phyloP scores from a whole-genome alignment of 768 basidiomycete genomes.

The Daedaleopsis sinensis region DNA sequence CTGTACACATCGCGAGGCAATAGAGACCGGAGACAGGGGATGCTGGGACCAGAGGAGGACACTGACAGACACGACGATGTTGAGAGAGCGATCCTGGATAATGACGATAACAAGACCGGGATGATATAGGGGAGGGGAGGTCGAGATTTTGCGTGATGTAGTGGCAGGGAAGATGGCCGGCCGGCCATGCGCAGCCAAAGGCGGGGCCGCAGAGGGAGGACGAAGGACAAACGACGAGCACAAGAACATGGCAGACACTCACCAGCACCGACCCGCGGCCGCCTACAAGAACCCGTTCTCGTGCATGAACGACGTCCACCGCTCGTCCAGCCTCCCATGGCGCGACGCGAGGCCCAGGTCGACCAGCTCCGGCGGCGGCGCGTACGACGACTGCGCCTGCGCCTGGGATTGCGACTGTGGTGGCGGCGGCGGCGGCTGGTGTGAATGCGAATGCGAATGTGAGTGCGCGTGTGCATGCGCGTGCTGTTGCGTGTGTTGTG shows the following conservation, averaged over 20 bases:
- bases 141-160: too few relatives aligned
- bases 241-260: neutral
- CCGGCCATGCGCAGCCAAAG: neutral
- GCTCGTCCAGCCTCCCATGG: slow-evolving; percentile 55
- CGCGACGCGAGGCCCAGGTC: slow-evolving; percentile 63
- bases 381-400: too few relatives aligned
- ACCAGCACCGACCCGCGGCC: too few relatives aligned
- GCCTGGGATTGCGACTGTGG: slow-evolving; percentile 18
- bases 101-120: too few relatives aligned
- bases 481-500: slow-evolving; percentile 10
- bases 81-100: too few relatives aligned
- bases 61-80: too few relatives aligned
- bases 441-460: slow-evolving; percentile 19
- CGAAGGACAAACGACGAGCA: neutral
- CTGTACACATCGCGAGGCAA: too few relatives aligned
- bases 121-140: too few relatives aligned
- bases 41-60: too few relatives aligned
- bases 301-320: slow-evolving; percentile 66
- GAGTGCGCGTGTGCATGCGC: neutral
- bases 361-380: slow-evolving; percentile 47
- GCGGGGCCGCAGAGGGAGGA: neutral
- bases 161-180: neutral
- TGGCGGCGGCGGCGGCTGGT: slow-evolving; percentile 24
- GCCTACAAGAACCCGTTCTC: slow-evolving; percentile 50
- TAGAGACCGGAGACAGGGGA: too few relatives aligned